phyloP scores from a whole-genome alignment of 148 eudicot genomes.

The Fagopyrum tataricum region DNA sequence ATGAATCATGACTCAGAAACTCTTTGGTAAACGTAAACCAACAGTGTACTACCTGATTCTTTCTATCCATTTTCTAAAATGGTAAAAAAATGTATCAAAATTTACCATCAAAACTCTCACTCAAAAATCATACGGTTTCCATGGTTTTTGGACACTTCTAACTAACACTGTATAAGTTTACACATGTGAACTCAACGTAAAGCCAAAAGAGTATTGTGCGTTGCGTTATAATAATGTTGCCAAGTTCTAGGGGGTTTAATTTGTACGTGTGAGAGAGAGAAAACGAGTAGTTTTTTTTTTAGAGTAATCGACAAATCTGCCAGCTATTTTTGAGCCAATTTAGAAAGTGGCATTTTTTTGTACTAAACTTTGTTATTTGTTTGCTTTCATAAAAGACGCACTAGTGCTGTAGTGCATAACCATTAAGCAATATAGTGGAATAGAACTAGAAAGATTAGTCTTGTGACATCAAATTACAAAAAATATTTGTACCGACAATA shows the following conservation, averaged over 20 bases:
- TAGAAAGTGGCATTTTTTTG: neutral
- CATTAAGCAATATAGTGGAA: neutral
- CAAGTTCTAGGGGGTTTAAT: neutral
- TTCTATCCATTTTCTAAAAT: neutral
- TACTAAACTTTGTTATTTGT: neutral
- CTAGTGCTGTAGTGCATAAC: no score
- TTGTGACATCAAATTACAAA: neutral
- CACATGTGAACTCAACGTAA: neutral
- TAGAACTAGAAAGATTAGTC: neutral
- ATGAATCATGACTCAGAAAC: no score
- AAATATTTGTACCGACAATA: neutral
- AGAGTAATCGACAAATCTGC: neutral
- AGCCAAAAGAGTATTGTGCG: neutral
- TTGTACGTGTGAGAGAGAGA: constrained; percentile 3
- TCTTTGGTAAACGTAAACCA: no score
- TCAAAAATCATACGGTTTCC: no score
- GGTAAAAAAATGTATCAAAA: neutral
- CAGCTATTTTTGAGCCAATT: neutral
- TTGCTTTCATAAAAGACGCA: neutral
- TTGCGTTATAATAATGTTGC: neutral
- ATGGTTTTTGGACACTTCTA: no score
- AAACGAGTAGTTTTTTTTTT: neutral
- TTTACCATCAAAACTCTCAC: no score
- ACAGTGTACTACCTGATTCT: neutral
- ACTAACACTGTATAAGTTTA: neutral